Evolutionary conservation across 768 basidiomycete species (phyloP).

Genomic region (Wakefieldia striispora): DNA sequence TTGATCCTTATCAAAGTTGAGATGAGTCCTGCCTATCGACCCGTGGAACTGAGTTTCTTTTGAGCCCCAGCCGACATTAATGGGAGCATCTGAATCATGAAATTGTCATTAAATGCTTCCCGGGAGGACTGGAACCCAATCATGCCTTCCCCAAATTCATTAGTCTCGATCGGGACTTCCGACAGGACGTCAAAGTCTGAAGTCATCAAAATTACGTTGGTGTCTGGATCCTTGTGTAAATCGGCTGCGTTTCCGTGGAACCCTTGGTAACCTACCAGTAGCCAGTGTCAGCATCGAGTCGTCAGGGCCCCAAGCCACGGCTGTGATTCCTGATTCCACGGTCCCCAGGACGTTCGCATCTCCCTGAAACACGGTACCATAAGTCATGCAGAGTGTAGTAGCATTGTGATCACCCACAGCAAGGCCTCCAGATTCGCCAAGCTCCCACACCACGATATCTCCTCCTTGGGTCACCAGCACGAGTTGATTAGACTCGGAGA

Average conservation of each 20-base stretch:
- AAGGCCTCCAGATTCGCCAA: conserved; percentile 46
- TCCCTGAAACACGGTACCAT: conserved; percentile 11
- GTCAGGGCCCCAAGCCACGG: conserved; percentile 90
- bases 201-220: conserved; percentile 86
- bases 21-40: conserved; percentile 75
- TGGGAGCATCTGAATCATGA: conserved; percentile 64
- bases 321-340: conserved; percentile 79
- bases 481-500: conserved; percentile 69
- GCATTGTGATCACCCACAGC: conserved; percentile 36
- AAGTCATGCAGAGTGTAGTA: conserved; percentile 3
- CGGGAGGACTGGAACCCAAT: background rate
- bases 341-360: conserved; percentile 76
- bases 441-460: conserved; percentile 71
- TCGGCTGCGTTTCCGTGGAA: background rate
- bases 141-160: conserved; percentile 85
- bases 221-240: conserved; percentile 47
- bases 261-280: conserved; percentile 52
- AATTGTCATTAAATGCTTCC: conserved; percentile 8
- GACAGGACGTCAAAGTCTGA: conserved; percentile 84
- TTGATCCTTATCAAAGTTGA: conserved; percentile 51
- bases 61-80: conserved; percentile 97
- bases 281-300: conserved; percentile 80
- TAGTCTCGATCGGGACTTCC: conserved; percentile 67
- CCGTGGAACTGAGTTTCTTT: conserved; percentile 98
- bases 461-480: conserved; percentile 71